Evolutionary conservation across 768 basidiomycete genomes (phyloP).

Genomic region (Clathrus columnatus): DNA sequence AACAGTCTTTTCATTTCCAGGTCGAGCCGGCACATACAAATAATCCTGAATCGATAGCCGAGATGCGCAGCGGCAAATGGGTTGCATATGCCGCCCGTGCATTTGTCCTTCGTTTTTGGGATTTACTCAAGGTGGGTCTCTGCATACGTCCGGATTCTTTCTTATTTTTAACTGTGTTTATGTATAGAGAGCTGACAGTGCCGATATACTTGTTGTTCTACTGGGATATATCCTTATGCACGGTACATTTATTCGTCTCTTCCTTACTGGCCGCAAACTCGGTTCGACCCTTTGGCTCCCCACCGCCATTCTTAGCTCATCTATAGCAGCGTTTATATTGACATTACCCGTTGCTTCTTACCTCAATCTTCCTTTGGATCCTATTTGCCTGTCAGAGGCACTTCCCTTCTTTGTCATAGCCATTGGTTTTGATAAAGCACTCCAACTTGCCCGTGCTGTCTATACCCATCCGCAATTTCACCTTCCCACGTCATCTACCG

Average conservation of each 20-base stretch:
- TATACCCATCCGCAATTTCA: slow-evolving; percentile 71
- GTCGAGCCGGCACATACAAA: slow-evolving; percentile 35
- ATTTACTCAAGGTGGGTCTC: slow-evolving; percentile 60
- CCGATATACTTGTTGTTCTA: slow-evolving; percentile 91
- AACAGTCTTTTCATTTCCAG: slow-evolving; percentile 39
- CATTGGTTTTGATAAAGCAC: slow-evolving; percentile 96
- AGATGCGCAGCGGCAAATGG: slow-evolving; percentile 81
- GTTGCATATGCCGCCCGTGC: slow-evolving; percentile 77
- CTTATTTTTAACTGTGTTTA: background rate
- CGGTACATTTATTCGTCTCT: slow-evolving; percentile 84
- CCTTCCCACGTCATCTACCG: slow-evolving; percentile 17
- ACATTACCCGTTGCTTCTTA: slow-evolving; percentile 70
- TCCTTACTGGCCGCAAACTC: slow-evolving; percentile 78
- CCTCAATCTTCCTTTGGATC: slow-evolving; percentile 83
- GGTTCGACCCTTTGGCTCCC: slow-evolving; percentile 65
- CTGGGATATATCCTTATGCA: slow-evolving; percentile 96
- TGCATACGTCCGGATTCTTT: background rate
- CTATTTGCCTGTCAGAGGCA: slow-evolving; percentile 88
- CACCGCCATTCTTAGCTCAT: slow-evolving; percentile 71
- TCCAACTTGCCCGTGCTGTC: slow-evolving; percentile 82
- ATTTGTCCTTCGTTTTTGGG: slow-evolving; percentile 75
- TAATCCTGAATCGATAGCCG: slow-evolving; percentile 43
- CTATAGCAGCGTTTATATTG: slow-evolving; percentile 75
- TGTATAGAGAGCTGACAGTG: slow-evolving; percentile 79
- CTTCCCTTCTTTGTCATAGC: slow-evolving; percentile 97